Evolutionary conservation across 2,329 filamentous ascomycete genomes (phyloP), one percentile per base, ranked within the genome.

Genomic region (Ceratocystis huliohia): DNA sequence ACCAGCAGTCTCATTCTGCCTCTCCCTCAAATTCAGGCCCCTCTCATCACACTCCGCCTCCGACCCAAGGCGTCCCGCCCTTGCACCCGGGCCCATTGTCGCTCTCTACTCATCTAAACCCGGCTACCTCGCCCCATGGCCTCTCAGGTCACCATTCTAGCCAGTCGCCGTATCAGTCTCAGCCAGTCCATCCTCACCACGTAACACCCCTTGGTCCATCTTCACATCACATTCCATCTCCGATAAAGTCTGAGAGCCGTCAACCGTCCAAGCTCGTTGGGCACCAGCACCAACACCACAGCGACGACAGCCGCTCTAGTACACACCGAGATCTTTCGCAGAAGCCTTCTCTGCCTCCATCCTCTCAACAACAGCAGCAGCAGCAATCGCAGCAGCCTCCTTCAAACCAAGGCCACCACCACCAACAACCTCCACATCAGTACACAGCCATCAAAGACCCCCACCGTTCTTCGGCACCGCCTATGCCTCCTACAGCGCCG

Each of bases 341-440:
- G 70, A 72, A 74, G 66, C 72, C 74, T 67, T 71, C 74, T 69
- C 72, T 76, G 68, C 76, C 48, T 15, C 48, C 48, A n/a, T 53
- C 48, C 8, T 59, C 78, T 72, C 77, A 76, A 66, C 74, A 77
- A 68, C 78, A 17, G 15, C 74, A 77, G 68, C 78, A 17, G 28
- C 53, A 17, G 30, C 17, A 76, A 66, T 74, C 77, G 68, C 78
- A 17, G 6, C 56, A 17, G 17, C 3, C 28, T 59, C 28, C 56
- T 15, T 17, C 8, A n/a, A 37, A 37, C 17, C 56, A 59, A n/a
- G 10, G 22, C 17, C 56, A 59, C 56, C 53, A 59, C 28, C 28
- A 59, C 7, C 56, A 59, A 25, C 56, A 59, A 15, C 5, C 56
- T 37, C 6, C 15, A 2, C 56, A 37, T 8, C 56, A 77, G 67